Conservation (phyloP, 2,329 filamentous ascomycete genomes). For the Scytalidium lignicola region DNA sequence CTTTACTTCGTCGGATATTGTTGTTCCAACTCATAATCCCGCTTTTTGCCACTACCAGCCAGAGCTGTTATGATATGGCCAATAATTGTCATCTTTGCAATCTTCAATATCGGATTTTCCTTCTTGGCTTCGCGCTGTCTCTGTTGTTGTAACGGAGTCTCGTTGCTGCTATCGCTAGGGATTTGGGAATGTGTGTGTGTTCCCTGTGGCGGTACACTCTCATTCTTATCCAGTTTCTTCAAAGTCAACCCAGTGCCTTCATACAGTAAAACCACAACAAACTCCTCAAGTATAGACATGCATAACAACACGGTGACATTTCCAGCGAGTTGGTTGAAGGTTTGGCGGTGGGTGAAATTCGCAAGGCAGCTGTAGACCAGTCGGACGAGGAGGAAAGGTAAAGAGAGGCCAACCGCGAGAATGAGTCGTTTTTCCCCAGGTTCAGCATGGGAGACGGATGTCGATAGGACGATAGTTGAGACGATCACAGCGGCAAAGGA, state of each 20-base stretch:
- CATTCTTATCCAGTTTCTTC: constrained; percentile 15
- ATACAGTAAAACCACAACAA: constrained; percentile 39
- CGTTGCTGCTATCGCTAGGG: neutral
- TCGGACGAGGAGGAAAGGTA: constrained; percentile 46
- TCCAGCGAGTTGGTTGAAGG: constrained; percentile 39
- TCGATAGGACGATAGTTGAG: constrained; percentile 26
- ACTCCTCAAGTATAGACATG: constrained; percentile 46
- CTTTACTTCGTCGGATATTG: neutral
- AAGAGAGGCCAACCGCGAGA: constrained; percentile 34
- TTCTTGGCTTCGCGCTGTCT: neutral
- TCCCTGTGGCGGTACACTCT: neutral
- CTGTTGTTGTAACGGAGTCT: neutral
- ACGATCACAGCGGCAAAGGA: constrained; percentile 33
- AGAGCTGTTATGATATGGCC: constrained; percentile 17
- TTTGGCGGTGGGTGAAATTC: constrained; percentile 34
- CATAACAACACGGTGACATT: constrained; percentile 36
- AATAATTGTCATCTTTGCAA: constrained; percentile 23
- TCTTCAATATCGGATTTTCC: constrained; percentile 9
- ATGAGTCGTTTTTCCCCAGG: constrained; percentile 42
- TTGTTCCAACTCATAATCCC: constrained; percentile 7
- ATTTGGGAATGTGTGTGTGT: neutral
- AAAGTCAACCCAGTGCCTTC: constrained; percentile 36
- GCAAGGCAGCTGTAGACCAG: constrained; percentile 41
- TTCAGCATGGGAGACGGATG: constrained; percentile 29
- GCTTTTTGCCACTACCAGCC: neutral